A percentile compares a stretch with the other conserved stretches of the same genome.
phyloP scores from a whole-genome alignment of 2,329 filamentous ascomycete species.

The Exutisphaerella laricina region DNA sequence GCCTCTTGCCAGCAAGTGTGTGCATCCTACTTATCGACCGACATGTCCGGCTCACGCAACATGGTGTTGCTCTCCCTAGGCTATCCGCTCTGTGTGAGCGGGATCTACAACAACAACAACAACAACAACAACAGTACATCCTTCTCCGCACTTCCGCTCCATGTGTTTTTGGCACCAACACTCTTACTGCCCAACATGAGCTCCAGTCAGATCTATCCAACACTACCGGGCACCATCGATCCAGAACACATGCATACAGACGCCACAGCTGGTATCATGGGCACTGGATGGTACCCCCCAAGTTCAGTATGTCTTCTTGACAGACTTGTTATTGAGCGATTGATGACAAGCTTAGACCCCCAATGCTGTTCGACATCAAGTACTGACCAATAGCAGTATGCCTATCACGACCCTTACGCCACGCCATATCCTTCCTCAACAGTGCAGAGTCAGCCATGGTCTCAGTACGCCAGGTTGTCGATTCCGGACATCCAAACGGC shows the following conservation, averaged over 20 bases:
- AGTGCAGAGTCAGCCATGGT: constrained; percentile 30
- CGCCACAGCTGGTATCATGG: constrained; percentile 19
- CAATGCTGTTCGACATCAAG: too few relatives aligned
- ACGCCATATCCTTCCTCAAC: constrained; percentile 33
- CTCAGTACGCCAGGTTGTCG: constrained; percentile 22
- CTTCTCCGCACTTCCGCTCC: constrained; percentile 22
- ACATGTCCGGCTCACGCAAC: constrained; percentile 26
- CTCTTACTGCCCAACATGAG: constrained; percentile 23
- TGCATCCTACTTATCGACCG: constrained; percentile 30
- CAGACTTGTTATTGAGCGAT: not conserved
- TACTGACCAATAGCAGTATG: constrained; percentile 21
- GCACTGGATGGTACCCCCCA: constrained; percentile 29
- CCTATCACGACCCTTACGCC: constrained; percentile 31
- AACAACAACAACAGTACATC: too few relatives aligned
- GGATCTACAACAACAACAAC: constrained; percentile 22
- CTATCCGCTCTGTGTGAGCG: constrained; percentile 20
- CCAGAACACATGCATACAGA: constrained; percentile 28
- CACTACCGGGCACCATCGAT: constrained; percentile 25
- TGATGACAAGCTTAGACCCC: too few relatives aligned
- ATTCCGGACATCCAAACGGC: constrained; percentile 25
- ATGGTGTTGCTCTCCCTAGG: constrained; percentile 17
- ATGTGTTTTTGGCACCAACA: constrained; percentile 16
- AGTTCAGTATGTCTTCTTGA: constrained; percentile 27
- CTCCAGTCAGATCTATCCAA: constrained; percentile 27
- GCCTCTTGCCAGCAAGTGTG: constrained; percentile 15